These are phyloP conservation scores for Pythium myriotylum DNA, from an alignment of 352 stramenopile genomes.

Conservation along the genomic window DNA sequence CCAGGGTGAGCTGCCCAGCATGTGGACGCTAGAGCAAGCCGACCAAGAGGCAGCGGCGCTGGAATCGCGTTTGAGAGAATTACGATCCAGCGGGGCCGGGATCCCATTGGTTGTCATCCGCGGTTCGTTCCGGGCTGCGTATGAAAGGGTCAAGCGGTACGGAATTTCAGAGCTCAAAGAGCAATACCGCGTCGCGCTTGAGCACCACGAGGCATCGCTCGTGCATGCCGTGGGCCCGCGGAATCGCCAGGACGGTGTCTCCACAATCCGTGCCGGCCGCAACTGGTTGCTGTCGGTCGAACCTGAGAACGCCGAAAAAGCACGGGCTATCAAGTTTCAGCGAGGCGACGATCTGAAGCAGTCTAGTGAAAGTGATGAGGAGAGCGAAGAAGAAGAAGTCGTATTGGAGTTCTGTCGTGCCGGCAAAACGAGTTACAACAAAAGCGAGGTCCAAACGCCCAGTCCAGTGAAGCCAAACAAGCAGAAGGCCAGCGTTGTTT, in stretches of 20 bases:
- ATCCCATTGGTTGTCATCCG: conserved; percentile 12
- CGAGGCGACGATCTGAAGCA: background rate
- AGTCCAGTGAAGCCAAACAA: background rate
- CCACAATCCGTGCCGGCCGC: conserved; percentile 19
- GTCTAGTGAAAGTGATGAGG: background rate
- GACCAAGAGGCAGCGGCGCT: conserved; percentile 45
- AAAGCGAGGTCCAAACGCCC: background rate
- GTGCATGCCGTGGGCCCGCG: conserved; percentile 31
- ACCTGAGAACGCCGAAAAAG: conserved; percentile 23
- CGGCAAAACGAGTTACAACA: background rate
- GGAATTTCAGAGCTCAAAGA: conserved; percentile 43
- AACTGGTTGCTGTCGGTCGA: conserved; percentile 32
- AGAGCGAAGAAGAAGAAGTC: conserved; percentile 20
- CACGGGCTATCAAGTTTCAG: conserved; percentile 19
- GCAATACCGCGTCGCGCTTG: conserved; percentile 59
- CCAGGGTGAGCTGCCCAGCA: conserved; percentile 33
- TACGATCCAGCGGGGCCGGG: conserved; percentile 5
- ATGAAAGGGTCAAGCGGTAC: conserved; percentile 39
- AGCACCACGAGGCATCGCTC: conserved; percentile 60
- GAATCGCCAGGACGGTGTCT: conserved; percentile 17
- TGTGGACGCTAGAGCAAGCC: conserved; percentile 51
- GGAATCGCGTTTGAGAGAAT: conserved; percentile 15
- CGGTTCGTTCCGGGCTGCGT: conserved; percentile 43
- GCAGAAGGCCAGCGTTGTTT: background rate
- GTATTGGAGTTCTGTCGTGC: conserved; percentile 16